A percentile compares a stretch with the other conserved stretches of the same genome.
These are phyloP conservation scores for Hyphopichia fennica DNA, from an alignment of 1,139 yeast species.

Conservation along the genomic window DNA sequence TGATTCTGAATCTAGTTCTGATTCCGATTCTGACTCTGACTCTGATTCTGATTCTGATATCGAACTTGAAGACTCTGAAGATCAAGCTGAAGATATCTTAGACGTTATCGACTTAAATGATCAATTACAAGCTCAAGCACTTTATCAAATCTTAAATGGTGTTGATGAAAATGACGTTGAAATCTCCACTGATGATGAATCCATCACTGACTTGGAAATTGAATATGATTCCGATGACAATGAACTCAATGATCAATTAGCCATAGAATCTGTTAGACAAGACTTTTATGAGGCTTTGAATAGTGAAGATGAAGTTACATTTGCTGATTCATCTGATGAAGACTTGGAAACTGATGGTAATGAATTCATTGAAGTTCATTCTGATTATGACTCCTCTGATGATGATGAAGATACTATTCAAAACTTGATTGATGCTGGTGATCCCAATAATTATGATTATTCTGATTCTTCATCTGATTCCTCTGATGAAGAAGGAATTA, in stretches of 20 bases:
- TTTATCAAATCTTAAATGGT: constrained; percentile 12
- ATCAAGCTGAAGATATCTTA: constrained; percentile 32
- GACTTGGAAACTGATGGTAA: constrained; percentile 14
- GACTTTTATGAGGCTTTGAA: constrained; percentile 37
- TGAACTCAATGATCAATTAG: constrained; percentile 34
- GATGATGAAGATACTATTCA: constrained; percentile 6
- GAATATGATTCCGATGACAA: constrained; percentile 35
- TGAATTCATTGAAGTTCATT: constrained; percentile 36
- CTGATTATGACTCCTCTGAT: constrained; percentile 20
- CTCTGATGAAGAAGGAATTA: constrained; percentile 42
- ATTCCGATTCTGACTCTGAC: constrained; percentile 9
- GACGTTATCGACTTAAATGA: constrained; percentile 37
- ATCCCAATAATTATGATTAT: constrained; percentile 20
- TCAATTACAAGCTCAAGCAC: constrained; percentile 36
- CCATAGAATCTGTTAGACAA: constrained; percentile 42
- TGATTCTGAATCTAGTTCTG: constrained; percentile 7
- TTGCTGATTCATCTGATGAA: constrained; percentile 20
- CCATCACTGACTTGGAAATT: constrained; percentile 26
- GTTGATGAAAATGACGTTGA: constrained; percentile 1
- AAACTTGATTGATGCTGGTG: constrained; percentile 17
- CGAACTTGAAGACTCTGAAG: constrained; percentile 15
- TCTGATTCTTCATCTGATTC: constrained; percentile 23
- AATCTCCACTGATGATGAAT: constrained; percentile 7
- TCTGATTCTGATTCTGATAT: constrained; percentile 13
- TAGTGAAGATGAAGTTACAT: constrained; percentile 30